Percentiles rank a stretch among this genome's conserved stretches.
These are phyloP conservation scores for Cardiosporidium cionae DNA, from an alignment of 169 alveolate species.

Conservation along the genomic window DNA sequence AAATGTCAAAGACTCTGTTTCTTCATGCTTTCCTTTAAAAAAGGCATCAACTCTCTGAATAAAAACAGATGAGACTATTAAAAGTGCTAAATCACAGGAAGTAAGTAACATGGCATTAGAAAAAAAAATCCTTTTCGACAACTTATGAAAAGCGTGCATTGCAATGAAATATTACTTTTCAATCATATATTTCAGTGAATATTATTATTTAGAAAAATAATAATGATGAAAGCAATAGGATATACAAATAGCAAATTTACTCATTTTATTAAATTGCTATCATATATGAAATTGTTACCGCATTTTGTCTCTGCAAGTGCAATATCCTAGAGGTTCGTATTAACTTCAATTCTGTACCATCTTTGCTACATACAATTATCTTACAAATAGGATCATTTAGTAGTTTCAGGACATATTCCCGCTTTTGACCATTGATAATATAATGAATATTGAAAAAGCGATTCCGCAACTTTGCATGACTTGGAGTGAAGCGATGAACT, in stretches of 20 bases:
- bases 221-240: not conserved
- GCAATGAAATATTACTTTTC: not conserved
- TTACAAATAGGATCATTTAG: slow-evolving; percentile 21
- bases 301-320: slow-evolving; percentile 5
- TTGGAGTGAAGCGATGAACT: slow-evolving; percentile 28
- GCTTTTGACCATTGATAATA: not conserved
- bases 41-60: slow-evolving; percentile 23
- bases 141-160: not conserved
- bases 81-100: not conserved
- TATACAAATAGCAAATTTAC: not conserved
- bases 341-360: slow-evolving; percentile 14
- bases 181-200: not conserved
- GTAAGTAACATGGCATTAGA: not conserved
- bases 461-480: slow-evolving; percentile 28
- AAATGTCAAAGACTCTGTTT: slow-evolving; percentile 11
- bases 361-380: slow-evolving; percentile 8
- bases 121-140: not conserved
- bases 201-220: not conserved
- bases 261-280: not conserved
- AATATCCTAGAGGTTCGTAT: slow-evolving; percentile 12
- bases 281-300: slow-evolving; percentile 1
- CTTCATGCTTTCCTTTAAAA: slow-evolving; percentile 2
- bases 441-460: slow-evolving; percentile 13
- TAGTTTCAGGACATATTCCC: slow-evolving; percentile 13
- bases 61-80: not conserved